A percentile compares a stretch with the other conserved stretches of the same genome.
phyloP scores from a whole-genome alignment of 2,329 filamentous ascomycete genomes.

The Akanthomyces dipterigenus region DNA sequence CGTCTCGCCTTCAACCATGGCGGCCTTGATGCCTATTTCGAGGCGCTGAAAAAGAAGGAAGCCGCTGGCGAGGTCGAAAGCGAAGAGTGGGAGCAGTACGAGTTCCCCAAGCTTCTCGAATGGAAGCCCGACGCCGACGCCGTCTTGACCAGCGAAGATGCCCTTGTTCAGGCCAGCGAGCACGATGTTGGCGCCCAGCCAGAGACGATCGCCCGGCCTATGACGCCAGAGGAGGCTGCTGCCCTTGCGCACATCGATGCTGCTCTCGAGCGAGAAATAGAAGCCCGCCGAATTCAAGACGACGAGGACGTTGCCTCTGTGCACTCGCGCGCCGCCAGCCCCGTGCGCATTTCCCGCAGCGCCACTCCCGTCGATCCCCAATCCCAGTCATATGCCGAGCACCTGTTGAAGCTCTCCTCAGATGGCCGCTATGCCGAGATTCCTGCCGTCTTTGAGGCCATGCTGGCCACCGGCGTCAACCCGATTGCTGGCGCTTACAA shows the following conservation, averaged over 20 bases:
- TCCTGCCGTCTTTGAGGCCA: slow-evolving; percentile 81
- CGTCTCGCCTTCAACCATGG: slow-evolving; percentile 50
- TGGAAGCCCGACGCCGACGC: slow-evolving; percentile 65
- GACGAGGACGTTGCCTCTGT: slow-evolving; percentile 39
- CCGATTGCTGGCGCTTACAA: slow-evolving; percentile 89
- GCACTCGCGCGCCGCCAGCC: slow-evolving; percentile 31
- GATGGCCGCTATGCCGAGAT: slow-evolving; percentile 77
- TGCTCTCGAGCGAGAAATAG: slow-evolving; percentile 72
- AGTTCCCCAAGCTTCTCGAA: slow-evolving; percentile 81
- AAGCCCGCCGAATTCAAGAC: slow-evolving; percentile 42
- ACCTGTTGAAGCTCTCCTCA: slow-evolving; percentile 67
- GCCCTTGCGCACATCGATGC: slow-evolving; percentile 79
- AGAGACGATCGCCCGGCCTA: slow-evolving; percentile 27
- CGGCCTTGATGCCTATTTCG: slow-evolving; percentile 83
- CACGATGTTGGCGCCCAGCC: slow-evolving; percentile 28
- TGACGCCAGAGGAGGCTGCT: slow-evolving; percentile 44
- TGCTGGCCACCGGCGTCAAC: slow-evolving; percentile 74
- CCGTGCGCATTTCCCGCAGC: slow-evolving; percentile 44
- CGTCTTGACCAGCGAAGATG: slow-evolving; percentile 54
- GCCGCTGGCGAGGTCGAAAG: slow-evolving; percentile 51
- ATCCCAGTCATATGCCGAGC: slow-evolving; percentile 66
- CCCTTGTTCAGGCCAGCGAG: slow-evolving; percentile 28
- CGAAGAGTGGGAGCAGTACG: slow-evolving; percentile 85
- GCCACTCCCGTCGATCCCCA: slow-evolving; percentile 59
- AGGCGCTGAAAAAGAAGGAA: slow-evolving; percentile 78